Evolutionary conservation across 257 asterid genomes (phyloP).

Genomic region (Solanum tarapatanum): DNA sequence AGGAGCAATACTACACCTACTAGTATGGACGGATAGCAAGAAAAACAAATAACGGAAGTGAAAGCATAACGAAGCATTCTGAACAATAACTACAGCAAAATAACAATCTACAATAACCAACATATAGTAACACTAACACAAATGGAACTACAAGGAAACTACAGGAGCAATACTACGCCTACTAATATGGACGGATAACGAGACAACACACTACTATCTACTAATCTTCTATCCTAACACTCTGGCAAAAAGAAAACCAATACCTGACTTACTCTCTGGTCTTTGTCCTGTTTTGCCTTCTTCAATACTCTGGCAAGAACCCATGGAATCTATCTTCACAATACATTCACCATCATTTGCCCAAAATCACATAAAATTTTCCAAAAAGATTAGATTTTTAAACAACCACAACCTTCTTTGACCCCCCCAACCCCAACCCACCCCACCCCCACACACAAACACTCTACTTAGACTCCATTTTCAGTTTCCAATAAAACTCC

Average conservation of each 20-base stretch:
- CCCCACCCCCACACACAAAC: not conserved
- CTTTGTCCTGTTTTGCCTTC: not conserved
- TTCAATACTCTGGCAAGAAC: not conserved
- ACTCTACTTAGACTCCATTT: not conserved
- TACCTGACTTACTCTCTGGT: not conserved
- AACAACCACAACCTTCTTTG: not conserved
- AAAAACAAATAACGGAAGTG: not conserved
- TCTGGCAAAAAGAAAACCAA: not conserved
- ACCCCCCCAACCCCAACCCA: not conserved
- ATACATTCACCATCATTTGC: not conserved
- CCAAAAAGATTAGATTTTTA: not conserved
- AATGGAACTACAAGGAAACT: not conserved
- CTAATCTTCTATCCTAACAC: not conserved
- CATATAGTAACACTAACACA: not conserved
- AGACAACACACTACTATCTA: not conserved
- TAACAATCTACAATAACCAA: not conserved
- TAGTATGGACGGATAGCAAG: not conserved
- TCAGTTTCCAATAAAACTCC: not conserved
- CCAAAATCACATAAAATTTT: not conserved
- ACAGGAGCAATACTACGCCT: not conserved
- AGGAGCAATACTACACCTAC: not conserved
- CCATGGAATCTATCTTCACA: not conserved
- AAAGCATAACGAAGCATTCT: not conserved
- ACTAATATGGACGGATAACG: not conserved
- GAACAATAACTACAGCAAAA: not conserved